Conservation (phyloP, 257 asterid genomes). For the Paulownia fortunei region DNA sequence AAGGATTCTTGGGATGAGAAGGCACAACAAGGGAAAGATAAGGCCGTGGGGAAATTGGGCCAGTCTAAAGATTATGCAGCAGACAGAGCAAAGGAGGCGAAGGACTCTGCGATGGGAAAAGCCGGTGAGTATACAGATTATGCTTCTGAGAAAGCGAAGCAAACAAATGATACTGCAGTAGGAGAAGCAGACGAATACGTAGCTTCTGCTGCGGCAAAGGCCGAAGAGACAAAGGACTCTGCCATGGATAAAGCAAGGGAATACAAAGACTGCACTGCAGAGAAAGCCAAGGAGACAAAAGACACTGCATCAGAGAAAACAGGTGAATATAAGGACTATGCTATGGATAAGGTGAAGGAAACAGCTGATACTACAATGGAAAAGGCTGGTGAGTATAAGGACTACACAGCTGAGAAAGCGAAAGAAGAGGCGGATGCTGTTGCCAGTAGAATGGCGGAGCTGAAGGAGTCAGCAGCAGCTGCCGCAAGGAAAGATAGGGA, state of each 20-base stretch:
- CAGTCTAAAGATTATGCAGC: too few species aligned
- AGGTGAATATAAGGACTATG: too few species aligned
- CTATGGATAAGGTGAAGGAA: too few species aligned
- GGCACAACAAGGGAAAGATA: too few species aligned
- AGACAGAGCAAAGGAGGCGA: too few species aligned
- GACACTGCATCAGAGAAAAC: too few species aligned
- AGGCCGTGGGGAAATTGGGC: too few species aligned
- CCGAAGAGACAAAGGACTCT: background rate
- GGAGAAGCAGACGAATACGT: too few species aligned
- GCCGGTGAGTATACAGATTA: background rate
- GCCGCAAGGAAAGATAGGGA: conserved; percentile 50
- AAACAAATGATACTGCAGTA: too few species aligned
- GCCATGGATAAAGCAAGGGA: conserved; percentile 9
- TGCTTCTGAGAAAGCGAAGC: background rate
- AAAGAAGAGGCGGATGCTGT: conserved; percentile 40
- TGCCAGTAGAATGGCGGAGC: conserved; percentile 39
- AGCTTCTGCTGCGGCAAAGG: background rate
- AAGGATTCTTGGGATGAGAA: too few species aligned
- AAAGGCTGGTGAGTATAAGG: conserved; percentile 29
- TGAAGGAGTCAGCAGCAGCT: conserved; percentile 40
- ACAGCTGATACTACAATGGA: too few species aligned
- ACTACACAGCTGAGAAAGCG: conserved; percentile 24
- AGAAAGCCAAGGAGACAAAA: background rate
- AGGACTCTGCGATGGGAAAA: too few species aligned
- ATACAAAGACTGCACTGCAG: conserved; percentile 5